phyloP scores from a whole-genome alignment of 2,329 filamentous ascomycete species.

The Aspergillus chevalieri region DNA sequence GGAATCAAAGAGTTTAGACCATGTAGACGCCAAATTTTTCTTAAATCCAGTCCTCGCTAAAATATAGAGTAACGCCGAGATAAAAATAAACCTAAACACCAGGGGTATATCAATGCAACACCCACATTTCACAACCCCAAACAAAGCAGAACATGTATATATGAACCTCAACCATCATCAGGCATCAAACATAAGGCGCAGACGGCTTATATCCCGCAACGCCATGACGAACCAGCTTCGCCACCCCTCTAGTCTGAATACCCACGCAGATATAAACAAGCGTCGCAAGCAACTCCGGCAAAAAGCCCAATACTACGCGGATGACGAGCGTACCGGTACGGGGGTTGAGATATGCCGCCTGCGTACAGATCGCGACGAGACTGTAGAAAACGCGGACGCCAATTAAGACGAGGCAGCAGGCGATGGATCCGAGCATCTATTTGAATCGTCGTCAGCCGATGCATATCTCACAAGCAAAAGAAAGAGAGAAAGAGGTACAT shows the following conservation, averaged over 20 bases:
- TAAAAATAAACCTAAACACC: neutral
- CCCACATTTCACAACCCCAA: too few species aligned
- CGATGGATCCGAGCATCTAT: conserved; percentile 9
- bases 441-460: neutral
- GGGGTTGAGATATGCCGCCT: conserved; percentile 14
- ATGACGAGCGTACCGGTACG: conserved; percentile 14
- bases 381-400: conserved; percentile 22
- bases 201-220: too few species aligned
- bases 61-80: too few species aligned
- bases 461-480: neutral
- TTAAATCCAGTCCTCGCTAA: too few species aligned
- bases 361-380: conserved; percentile 15
- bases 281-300: conserved; percentile 18
- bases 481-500: neutral
- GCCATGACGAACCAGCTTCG: neutral
- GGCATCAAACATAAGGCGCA: too few species aligned
- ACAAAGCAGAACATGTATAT: too few species aligned
- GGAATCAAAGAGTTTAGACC: too few species aligned
- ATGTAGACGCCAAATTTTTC: too few species aligned
- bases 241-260: conserved; percentile 12
- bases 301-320: conserved; percentile 19
- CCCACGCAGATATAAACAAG: conserved; percentile 16
- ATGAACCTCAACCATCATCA: too few species aligned
- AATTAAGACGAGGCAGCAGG: conserved; percentile 13
- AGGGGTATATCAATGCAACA: too few species aligned